Evolutionary conservation across 345 rosid species (phyloP).

Genomic region (Hevea brasiliensis): DNA sequence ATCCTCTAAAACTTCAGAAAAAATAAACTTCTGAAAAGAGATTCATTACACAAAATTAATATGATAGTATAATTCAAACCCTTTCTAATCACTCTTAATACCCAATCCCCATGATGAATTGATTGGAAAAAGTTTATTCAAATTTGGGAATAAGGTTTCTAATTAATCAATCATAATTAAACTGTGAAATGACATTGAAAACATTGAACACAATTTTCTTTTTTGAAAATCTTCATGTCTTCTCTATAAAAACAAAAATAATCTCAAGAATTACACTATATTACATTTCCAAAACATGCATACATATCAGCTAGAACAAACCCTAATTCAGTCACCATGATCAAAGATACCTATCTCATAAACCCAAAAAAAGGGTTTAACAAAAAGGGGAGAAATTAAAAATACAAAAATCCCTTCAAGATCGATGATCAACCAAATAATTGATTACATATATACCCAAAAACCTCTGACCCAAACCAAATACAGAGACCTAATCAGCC

Average conservation of each 20-base stretch:
- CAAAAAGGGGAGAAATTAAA: too few species aligned
- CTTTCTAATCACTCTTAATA: not conserved
- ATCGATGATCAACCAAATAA: not conserved
- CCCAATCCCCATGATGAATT: not conserved
- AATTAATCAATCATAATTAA: too few species aligned
- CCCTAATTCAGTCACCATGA: too few species aligned
- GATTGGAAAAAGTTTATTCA: not conserved
- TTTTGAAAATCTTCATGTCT: too few species aligned
- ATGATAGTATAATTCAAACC: not conserved
- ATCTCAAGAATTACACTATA: too few species aligned
- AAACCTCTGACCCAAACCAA: not conserved
- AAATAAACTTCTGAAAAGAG: not conserved
- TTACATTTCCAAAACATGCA: too few species aligned
- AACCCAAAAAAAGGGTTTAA: not conserved
- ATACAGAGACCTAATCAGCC: not conserved
- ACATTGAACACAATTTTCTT: too few species aligned
- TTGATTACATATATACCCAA: too few species aligned
- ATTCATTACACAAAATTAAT: not conserved
- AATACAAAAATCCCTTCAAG: not conserved
- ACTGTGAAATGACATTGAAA: too few species aligned
- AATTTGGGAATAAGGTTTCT: not conserved
- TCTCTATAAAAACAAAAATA: too few species aligned
- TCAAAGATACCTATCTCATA: not conserved
- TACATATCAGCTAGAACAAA: too few species aligned
- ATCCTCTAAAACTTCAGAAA: too few species aligned